These are phyloP conservation scores for Echria macrotheca DNA, from an alignment of 495 filamentous ascomycete species.

Conservation along the genomic window DNA sequence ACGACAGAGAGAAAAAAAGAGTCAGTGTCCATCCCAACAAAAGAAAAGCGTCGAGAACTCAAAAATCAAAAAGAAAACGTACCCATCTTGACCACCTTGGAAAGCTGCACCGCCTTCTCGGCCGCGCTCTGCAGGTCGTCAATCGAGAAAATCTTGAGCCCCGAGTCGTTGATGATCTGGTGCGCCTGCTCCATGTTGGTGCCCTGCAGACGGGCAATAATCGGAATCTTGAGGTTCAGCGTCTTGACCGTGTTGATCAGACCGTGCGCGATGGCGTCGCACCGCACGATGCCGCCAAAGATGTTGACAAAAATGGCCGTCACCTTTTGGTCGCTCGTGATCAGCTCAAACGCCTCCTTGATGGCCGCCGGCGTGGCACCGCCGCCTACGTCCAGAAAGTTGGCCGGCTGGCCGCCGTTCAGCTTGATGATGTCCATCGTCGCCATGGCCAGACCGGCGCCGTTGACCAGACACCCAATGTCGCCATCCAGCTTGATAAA, in stretches of 20 bases:
- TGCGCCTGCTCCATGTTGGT: slow-evolving; percentile 98
- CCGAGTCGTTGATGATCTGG: slow-evolving; percentile 94
- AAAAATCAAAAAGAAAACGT: slow-evolving; percentile 29
- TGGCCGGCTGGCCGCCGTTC: slow-evolving; percentile 91
- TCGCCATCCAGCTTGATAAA: slow-evolving; percentile 99
- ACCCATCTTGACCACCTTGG: slow-evolving; percentile 98
- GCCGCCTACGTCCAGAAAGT: slow-evolving; percentile 98
- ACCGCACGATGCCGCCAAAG: slow-evolving; percentile 97
- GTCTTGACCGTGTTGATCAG: slow-evolving; percentile 88
- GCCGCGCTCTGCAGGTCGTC: slow-evolving; percentile 96
- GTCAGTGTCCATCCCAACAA: slow-evolving; percentile 9
- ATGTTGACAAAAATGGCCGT: slow-evolving; percentile 99
- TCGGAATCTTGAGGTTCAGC: slow-evolving; percentile 92
- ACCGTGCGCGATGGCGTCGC: slow-evolving; percentile 95
- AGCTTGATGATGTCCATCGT: slow-evolving; percentile 99
- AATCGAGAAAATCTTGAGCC: slow-evolving; percentile 98
- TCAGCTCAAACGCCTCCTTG: slow-evolving; percentile 94
- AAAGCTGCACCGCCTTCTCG: slow-evolving; percentile 97
- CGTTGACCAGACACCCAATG: slow-evolving; percentile 98
- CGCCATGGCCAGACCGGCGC: slow-evolving; percentile 97
- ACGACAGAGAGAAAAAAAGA: slow-evolving; percentile 2
- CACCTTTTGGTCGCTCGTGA: slow-evolving; percentile 97
- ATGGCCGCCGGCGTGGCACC: slow-evolving; percentile 96
- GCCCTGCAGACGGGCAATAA: slow-evolving; percentile 92
- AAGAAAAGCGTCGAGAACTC: slow-evolving; percentile 9